Base-by-base conservation (phyloP, 352 stramenopile genomes). In the Plasmopara viticola region DNA sequence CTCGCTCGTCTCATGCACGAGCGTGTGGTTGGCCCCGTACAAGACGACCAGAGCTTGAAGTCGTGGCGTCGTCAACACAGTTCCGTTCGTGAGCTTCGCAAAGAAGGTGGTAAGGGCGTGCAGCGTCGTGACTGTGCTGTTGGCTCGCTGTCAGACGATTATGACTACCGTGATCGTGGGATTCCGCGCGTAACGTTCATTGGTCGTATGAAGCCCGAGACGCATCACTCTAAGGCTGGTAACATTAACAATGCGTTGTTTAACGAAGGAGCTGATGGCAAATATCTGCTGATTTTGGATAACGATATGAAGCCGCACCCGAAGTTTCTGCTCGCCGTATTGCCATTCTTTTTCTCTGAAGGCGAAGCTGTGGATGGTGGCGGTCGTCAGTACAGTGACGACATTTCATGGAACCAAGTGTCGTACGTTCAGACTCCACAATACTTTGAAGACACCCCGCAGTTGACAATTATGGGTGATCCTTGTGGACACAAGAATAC, bases 201-300 rank as follows among this genome's bases (percentile, higher is more conserved):
- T 40, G 84, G 84, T 60, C 82, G 84, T 46, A 91, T 95, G 80
- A 95, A 95, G 53, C 84, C 84, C 1, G 80, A 90, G 54, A 78
- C 72, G 51, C 86, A 96, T 56, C 83, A 96, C 75, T 93, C 84
- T 28, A 96, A 96, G 70, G 86, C 86, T 45, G 86, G 86, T 71
- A 96, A 96, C 78, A 93, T 96, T 58, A 96, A 96, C 77, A 96
- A 96, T 55, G 66, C 58, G 8, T 52, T 96, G 37, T 94, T 93
- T 57, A 94, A 96, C 65, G 86, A 96, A 74, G 86, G 86, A 44
- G 82, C 84, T 0, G 76, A 87, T 41, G 86, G 84, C 66, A 89
- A 92, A 60, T 94, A 95, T 74, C 55, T 94, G 49, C 57, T 96
- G 42, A 95, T 96, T 78, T 57, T 96, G 35, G 86, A 96, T 89